Percentiles rank a stretch among this genome's conserved stretches.
Conservation (phyloP, 768 basidiomycete genomes). For the Brasilioporus rufonigricans region DNA sequence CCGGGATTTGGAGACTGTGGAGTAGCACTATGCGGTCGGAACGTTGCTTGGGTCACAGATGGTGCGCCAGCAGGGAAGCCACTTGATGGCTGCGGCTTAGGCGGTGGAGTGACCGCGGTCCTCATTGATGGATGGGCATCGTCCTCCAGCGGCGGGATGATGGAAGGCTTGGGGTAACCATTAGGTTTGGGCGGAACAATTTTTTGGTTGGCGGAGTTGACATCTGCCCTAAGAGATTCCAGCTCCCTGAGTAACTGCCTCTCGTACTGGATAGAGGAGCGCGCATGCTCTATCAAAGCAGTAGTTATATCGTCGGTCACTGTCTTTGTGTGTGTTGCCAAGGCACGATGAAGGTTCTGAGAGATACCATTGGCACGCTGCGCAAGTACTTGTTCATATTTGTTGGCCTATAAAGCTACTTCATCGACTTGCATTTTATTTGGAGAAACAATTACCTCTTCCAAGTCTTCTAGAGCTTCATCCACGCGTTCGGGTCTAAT, state of each 20-base stretch:
- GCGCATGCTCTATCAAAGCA: slow-evolving; percentile 89
- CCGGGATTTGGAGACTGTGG: slow-evolving; percentile 56
- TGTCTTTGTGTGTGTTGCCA: slow-evolving; percentile 79
- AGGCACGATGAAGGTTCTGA: slow-evolving; percentile 84
- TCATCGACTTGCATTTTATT: slow-evolving; percentile 6
- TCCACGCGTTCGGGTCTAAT: slow-evolving; percentile 86
- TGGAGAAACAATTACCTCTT: slow-evolving; percentile 60
- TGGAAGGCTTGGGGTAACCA: slow-evolving; percentile 56
- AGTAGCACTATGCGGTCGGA: slow-evolving; percentile 31
- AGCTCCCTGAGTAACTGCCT: slow-evolving; percentile 84
- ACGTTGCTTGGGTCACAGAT: slow-evolving; percentile 19
- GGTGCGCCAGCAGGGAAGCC: slow-evolving; percentile 19
- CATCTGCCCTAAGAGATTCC: slow-evolving; percentile 77
- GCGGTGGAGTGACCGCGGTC: slow-evolving; percentile 20
- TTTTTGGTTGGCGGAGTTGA: slow-evolving; percentile 66
- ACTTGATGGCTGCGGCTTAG: slow-evolving; percentile 19
- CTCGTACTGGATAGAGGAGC: slow-evolving; percentile 90
- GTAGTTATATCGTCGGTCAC: slow-evolving; percentile 91
- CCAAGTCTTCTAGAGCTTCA: slow-evolving; percentile 88
- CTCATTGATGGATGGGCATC: slow-evolving; percentile 35
- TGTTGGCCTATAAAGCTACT: slow-evolving; percentile 63
- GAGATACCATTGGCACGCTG: slow-evolving; percentile 92
- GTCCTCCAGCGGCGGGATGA: slow-evolving; percentile 66
- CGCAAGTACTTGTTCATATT: slow-evolving; percentile 82
- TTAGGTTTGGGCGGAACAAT: slow-evolving; percentile 44